Conservation (phyloP, 768 basidiomycete species). For the Amyloporia xantha region DNA sequence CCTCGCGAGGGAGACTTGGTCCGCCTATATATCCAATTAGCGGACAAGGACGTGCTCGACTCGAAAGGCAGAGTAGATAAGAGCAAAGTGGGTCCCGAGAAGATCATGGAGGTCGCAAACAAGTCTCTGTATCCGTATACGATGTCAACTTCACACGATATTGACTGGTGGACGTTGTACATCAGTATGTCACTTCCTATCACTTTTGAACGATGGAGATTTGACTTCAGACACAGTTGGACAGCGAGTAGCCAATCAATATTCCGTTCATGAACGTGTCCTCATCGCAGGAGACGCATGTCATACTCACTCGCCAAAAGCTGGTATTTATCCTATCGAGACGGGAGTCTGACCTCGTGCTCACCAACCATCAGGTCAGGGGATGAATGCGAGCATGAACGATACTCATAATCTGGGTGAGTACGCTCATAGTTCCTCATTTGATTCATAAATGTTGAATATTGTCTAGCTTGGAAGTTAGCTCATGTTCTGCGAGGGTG, state of each 20-base stretch:
- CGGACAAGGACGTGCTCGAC: slow-evolving; percentile 32
- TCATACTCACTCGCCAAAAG: slow-evolving; percentile 39
- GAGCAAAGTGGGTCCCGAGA: slow-evolving; percentile 29
- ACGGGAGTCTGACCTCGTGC: too few species aligned
- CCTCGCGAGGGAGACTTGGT: slow-evolving; percentile 43
- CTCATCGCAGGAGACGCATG: slow-evolving; percentile 55
- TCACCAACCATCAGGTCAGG: too few species aligned
- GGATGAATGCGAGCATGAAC: slow-evolving; percentile 49
- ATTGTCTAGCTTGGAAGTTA: slow-evolving; percentile 42
- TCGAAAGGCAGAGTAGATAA: slow-evolving; percentile 37
- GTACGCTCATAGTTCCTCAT: background rate
- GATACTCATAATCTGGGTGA: slow-evolving; percentile 46
- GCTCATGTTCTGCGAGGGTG: slow-evolving; percentile 41
- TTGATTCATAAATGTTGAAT: background rate
- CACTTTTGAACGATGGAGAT: background rate
- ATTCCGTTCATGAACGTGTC: slow-evolving; percentile 39
- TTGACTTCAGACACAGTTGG: slow-evolving; percentile 33
- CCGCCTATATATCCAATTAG: slow-evolving; percentile 47
- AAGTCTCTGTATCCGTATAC: slow-evolving; percentile 36
- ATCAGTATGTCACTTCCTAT: slow-evolving; percentile 28
- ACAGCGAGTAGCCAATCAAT: slow-evolving; percentile 47
- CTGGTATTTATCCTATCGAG: slow-evolving; percentile 26
- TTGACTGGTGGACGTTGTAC: slow-evolving; percentile 48
- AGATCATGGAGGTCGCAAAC: slow-evolving; percentile 37
- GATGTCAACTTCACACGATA: slow-evolving; percentile 22